phyloP scores from a whole-genome alignment of 495 filamentous ascomycete species.

The Aspergillus panamensis region DNA sequence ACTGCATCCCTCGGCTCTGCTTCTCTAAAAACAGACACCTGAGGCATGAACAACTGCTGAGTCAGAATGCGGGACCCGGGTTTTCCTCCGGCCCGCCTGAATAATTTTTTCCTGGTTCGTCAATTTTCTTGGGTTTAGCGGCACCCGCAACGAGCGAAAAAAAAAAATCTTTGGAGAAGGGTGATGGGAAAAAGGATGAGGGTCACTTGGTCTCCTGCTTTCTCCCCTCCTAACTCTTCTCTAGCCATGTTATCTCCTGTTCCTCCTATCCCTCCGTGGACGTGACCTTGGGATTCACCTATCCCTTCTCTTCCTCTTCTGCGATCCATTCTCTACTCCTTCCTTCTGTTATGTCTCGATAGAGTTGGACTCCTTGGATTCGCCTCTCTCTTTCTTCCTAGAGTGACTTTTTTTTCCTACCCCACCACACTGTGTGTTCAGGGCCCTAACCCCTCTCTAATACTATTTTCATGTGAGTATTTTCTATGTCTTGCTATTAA shows the following conservation, averaged over 20 bases:
- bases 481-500: neutral
- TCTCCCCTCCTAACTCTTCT: slow-evolving; percentile 25
- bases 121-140: slow-evolving; percentile 20
- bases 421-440: slow-evolving; percentile 20
- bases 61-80: slow-evolving; percentile 1
- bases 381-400: slow-evolving; percentile 12
- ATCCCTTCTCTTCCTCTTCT: neutral
- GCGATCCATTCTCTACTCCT: slow-evolving; percentile 7
- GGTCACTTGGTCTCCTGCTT: slow-evolving; percentile 13
- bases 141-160: slow-evolving; percentile 13
- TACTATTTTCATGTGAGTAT: slow-evolving; percentile 10
- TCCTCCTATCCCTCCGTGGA: slow-evolving; percentile 25
- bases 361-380: slow-evolving; percentile 8
- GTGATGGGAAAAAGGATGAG: slow-evolving; percentile 16
- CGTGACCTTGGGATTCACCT: slow-evolving; percentile 19
- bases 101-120: slow-evolving; percentile 1
- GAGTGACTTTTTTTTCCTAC: slow-evolving; percentile 15
- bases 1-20: too few species aligned
- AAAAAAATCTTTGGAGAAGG: slow-evolving; percentile 19
- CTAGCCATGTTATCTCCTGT: slow-evolving; percentile 24
- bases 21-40: too few species aligned
- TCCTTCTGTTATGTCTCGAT: slow-evolving; percentile 21
- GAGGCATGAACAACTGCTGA: neutral
- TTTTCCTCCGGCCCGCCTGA: slow-evolving; percentile 6
- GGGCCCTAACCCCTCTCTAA: slow-evolving; percentile 6